These are phyloP conservation scores for Nannizziopsis barbatae DNA, from an alignment of 2,329 filamentous ascomycete genomes.

Conservation along the genomic window DNA sequence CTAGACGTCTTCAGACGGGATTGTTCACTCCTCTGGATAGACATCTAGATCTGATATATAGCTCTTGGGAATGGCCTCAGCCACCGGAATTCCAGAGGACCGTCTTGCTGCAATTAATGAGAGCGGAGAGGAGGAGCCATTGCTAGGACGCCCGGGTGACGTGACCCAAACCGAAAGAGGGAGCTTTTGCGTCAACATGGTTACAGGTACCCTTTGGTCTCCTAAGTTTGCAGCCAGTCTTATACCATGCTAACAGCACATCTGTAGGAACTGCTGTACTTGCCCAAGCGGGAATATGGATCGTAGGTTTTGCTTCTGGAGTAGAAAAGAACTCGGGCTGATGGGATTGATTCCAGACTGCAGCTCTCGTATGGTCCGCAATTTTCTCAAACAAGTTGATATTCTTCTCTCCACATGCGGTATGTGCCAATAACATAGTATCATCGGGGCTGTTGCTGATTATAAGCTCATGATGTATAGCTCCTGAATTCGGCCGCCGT, in stretches of 20 bases:
- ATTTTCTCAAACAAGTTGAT: conserved; percentile 61
- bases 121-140: conserved; percentile 47
- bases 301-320: conserved; percentile 38
- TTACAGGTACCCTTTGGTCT: conserved; percentile 50
- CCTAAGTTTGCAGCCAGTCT: not conserved
- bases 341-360: conserved; percentile 40
- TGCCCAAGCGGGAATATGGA: conserved; percentile 65
- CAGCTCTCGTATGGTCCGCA: conserved; percentile 63
- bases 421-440: conserved; percentile 36
- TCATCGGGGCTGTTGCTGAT: not conserved
- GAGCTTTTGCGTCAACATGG: conserved; percentile 58
- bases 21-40: no score
- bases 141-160: conserved; percentile 61
- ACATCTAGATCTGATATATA: no score
- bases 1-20: no score
- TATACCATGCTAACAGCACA: not conserved
- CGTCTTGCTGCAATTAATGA: conserved; percentile 28
- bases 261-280: conserved; percentile 65
- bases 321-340: not conserved
- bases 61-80: conserved; percentile 49
- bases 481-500: conserved; percentile 53
- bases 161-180: conserved; percentile 56
- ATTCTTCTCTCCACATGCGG: conserved; percentile 80
- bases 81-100: conserved; percentile 53
- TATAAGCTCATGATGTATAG: conserved; percentile 19